Evolutionary conservation across 176 grass and related monocot species (phyloP).

Genomic region (Alloteropsis semialata): DNA sequence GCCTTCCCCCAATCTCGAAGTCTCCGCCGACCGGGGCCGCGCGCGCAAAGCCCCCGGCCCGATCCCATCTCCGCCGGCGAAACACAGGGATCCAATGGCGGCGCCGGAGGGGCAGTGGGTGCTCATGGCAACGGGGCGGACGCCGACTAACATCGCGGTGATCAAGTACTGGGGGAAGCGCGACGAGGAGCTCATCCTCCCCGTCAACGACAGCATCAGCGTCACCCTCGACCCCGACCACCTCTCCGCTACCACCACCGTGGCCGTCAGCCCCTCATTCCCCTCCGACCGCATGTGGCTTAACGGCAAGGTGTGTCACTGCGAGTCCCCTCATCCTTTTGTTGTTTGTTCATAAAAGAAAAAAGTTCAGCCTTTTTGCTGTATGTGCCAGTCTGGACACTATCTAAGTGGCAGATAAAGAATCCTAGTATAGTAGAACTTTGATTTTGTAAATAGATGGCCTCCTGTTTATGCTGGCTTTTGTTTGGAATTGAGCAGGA

Average conservation of each 20-base stretch:
- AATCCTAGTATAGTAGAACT: not conserved
- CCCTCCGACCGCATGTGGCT: slow-evolving; percentile 95
- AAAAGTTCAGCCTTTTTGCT: not conserved
- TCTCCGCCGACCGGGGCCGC: not conserved
- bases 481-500: slow-evolving; percentile 59
- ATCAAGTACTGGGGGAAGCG: slow-evolving; percentile 99
- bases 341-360: not conserved
- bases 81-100: not conserved
- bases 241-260: slow-evolving; percentile 95
- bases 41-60: not conserved
- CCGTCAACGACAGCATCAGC: slow-evolving; percentile 95
- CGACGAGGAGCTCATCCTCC: slow-evolving; percentile 89
- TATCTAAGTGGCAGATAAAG: not conserved
- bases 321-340: too few relatives aligned
- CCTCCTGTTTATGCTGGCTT: not conserved
- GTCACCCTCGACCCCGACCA: slow-evolving; percentile 92
- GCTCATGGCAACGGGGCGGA: slow-evolving; percentile 77
- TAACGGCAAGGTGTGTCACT: slow-evolving; percentile 66
- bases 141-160: slow-evolving; percentile 96
- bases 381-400: not conserved
- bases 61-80: not conserved
- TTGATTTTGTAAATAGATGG: not conserved
- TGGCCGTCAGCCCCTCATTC: slow-evolving; percentile 84
- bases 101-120: slow-evolving; percentile 53
- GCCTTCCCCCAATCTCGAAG: not conserved